Base-by-base conservation (phyloP, 2,329 filamentous ascomycete species). In the Aspergillus cejpii region DNA sequence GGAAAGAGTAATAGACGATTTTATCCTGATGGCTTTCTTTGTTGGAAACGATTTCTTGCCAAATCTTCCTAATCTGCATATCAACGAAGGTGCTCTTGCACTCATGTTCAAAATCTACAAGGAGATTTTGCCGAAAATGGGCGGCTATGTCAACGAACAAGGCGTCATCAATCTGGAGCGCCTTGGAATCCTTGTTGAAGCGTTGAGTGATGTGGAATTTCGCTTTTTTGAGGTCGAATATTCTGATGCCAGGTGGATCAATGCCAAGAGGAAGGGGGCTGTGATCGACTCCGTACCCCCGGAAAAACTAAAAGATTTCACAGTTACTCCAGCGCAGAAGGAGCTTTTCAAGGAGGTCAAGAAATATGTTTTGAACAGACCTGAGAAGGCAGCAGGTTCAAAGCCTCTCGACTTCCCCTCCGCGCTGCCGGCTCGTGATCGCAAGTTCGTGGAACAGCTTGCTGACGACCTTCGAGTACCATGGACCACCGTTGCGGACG, bases 1-100 rank as follows among this genome's bases (percentile, higher is more conserved):
- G 77, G 92, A 98, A 73, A 81, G 85, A 52, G 82, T 98, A 61
- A 97, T 98, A 71, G 92, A 98, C 65, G 92, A 98, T 74, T 98
- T 98, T 68, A 97, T 98, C 64, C 79, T 98, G 49, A 96, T 98
- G 89, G 91, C 90, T 38, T 98, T 98, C 73, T 98, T 98, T 67
- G 88, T 98, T 59, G 92, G 92, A 64, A 98, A 98, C 69, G 92
- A 98, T 78, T 98, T 98, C 72, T 78, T 98, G 66, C 92, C 92
- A 2, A 96, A 98, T 69, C 76, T 98, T 47, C 94, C 94, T 4
- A 87, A 94, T 61, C 72, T 98, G 53, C 92, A 98, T 69, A 98
- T 98, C 69, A 98, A 98, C 68, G 94, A 98, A 69, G 94, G 92
- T 53, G 92, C 94, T 17, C 73, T 98, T 67, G 87, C 91, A 19